Evolutionary conservation across 306 rosid species (phyloP).

Genomic region (Arachis hypogaea): DNA sequence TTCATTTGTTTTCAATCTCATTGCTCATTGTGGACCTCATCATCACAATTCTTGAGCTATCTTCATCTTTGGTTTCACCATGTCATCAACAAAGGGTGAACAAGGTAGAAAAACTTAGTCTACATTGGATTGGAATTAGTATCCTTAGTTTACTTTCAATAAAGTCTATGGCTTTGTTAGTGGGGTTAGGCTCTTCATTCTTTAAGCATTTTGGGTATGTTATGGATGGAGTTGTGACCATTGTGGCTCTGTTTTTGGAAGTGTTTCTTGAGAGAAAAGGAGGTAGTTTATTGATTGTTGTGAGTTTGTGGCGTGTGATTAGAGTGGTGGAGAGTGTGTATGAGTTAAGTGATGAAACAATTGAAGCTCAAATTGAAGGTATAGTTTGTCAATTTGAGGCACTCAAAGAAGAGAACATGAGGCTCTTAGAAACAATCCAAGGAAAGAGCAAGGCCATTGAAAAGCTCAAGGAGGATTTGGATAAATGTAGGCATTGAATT

Average conservation of each 20-base stretch:
- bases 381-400: constrained; percentile 55
- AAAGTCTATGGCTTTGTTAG: constrained; percentile 41
- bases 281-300: constrained; percentile 61
- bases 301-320: constrained; percentile 65
- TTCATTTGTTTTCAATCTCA: constrained; percentile 40
- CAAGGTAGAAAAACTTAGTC: constrained; percentile 20
- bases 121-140: constrained; percentile 62
- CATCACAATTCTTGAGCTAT: constrained; percentile 61
- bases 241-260: constrained; percentile 59
- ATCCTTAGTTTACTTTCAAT: constrained; percentile 53
- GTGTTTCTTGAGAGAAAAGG: constrained; percentile 50
- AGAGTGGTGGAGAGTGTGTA: constrained; percentile 66
- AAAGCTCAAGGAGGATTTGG: constrained; percentile 47
- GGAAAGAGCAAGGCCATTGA: constrained; percentile 44
- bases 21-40: constrained; percentile 58
- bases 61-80: constrained; percentile 48
- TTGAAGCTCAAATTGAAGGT: constrained; percentile 61
- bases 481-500: constrained; percentile 29
- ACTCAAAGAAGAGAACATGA: constrained; percentile 51
- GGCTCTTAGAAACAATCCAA: constrained; percentile 37
- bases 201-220: constrained; percentile 50
- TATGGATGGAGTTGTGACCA: constrained; percentile 51
- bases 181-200: constrained; percentile 52
- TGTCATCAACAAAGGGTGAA: constrained; percentile 21
- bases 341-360: constrained; percentile 67